Conservation (phyloP, 352 stramenopile genomes). For the Globisporangium irregulare region DNA sequence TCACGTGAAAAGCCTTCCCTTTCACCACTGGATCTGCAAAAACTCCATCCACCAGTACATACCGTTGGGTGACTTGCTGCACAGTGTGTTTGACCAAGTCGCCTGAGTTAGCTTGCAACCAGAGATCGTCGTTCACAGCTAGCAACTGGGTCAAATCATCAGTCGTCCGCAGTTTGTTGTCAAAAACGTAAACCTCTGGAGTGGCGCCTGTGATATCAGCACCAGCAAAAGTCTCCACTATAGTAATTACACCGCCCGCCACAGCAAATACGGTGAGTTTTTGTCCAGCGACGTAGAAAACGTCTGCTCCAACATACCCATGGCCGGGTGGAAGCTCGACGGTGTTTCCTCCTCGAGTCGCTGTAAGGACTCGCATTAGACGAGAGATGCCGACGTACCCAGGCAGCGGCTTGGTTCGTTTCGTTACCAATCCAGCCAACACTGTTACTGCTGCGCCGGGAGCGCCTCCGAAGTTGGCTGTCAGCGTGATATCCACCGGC, state of each 20-base stretch:
- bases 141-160: slow-evolving; percentile 44
- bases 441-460: slow-evolving; percentile 24
- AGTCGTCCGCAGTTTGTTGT: slow-evolving; percentile 65
- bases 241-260: slow-evolving; percentile 29
- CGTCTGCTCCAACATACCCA: slow-evolving; percentile 23
- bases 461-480: slow-evolving; percentile 14
- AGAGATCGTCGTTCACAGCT: slow-evolving; percentile 40
- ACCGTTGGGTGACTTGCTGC: slow-evolving; percentile 23
- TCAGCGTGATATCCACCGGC: slow-evolving; percentile 42
- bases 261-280: slow-evolving; percentile 37
- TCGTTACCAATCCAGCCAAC: slow-evolving; percentile 50
- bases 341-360: slow-evolving; percentile 19
- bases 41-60: slow-evolving; percentile 43
- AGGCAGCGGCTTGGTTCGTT: slow-evolving; percentile 40
- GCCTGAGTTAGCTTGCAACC: slow-evolving; percentile 37
- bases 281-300: slow-evolving; percentile 39
- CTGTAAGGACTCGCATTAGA: slow-evolving; percentile 47
- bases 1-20: slow-evolving; percentile 29
- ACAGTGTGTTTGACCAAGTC: slow-evolving; percentile 55
- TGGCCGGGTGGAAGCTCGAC: slow-evolving; percentile 50
- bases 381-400: slow-evolving; percentile 43
- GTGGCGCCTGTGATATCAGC: slow-evolving; percentile 26
- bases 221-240: slow-evolving; percentile 28
- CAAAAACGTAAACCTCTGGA: slow-evolving; percentile 47
- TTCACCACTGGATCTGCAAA: slow-evolving; percentile 44